Evolutionary conservation across 2,329 filamentous ascomycete genomes (phyloP), one percentile per base, ranked within the genome.

Genomic region (Nemania abortiva): DNA sequence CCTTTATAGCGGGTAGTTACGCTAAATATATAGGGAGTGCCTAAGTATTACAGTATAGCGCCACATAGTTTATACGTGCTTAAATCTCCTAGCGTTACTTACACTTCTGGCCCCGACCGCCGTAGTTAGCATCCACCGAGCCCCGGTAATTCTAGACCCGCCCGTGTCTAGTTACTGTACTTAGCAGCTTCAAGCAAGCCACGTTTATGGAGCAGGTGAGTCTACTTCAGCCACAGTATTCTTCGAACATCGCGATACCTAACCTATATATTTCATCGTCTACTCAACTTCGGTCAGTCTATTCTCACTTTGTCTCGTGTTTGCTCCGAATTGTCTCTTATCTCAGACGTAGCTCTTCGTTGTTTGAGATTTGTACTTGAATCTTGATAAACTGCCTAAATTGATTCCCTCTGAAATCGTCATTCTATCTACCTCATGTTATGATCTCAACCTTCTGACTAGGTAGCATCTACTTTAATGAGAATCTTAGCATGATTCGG

Each of bases 211-310:
- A 5, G 31, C 31, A 34, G 9, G 13, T 5, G 37, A 42, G 11
- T 42, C 10, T 37, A 11, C 27, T 42, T 29, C 47, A 61, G 58
- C 58, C 58, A 61, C 58, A 56, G 3, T 7, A 29, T 24, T 22
- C 11, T n/a, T 34, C 2, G 7, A 42, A 15, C n/a, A 31, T 15
- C 10, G 31, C 52, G 45, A 49, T 20, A 49, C 20, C 20, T 15
- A 13, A 42, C 10, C 10, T 42, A 11, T 15, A 3, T 42, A 42
- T 3, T 42, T 42, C 13, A 42, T 13, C 37, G 6, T 42, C 6
- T 3, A 49, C 6, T 45, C 42, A 49, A 20, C 45, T 49, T 49
- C 18, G 13, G 11, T n/a, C 42, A 45, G 42, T 49, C 20, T 49
- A 22, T 49, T 20, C 20, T 49, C 15, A 22, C 45, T 3, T 22